Conservation (phyloP, 2,329 filamentous ascomycete genomes). For the Keithomyces neogunnii region DNA sequence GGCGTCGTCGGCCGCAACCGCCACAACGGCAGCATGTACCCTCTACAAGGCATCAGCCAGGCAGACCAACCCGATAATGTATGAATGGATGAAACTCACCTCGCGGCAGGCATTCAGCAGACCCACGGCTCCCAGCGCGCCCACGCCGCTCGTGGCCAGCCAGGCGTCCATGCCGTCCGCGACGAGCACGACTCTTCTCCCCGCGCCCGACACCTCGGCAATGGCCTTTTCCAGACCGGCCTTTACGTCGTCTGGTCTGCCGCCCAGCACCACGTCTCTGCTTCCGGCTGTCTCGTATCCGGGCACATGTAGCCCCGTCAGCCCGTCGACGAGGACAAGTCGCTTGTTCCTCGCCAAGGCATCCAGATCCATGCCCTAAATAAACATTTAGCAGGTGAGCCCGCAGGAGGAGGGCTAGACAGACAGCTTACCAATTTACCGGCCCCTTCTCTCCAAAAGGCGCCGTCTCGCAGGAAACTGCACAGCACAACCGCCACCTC, state of each 20-base stretch:
- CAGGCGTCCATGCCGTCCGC: conserved; percentile 59
- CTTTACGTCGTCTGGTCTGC: conserved; percentile 27
- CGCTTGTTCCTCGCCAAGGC: conserved; percentile 45
- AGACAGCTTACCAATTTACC: conserved; percentile 48
- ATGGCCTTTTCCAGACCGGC: conserved; percentile 31
- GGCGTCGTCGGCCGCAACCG: conserved; percentile 64
- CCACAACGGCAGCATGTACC: conserved; percentile 58
- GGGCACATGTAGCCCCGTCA: conserved; percentile 46
- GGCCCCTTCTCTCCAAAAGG: conserved; percentile 69
- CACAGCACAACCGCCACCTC: conserved; percentile 57
- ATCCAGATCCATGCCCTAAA: conserved; percentile 62
- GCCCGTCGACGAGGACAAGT: conserved; percentile 69
- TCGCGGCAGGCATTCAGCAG: conserved; percentile 52
- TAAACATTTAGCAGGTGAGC: no score
- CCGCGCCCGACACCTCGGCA: conserved; percentile 19
- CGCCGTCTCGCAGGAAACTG: conserved; percentile 70
- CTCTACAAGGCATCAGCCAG: conserved; percentile 28
- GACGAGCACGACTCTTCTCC: conserved; percentile 45
- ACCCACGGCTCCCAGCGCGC: conserved; percentile 41
- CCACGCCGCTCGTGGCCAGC: conserved; percentile 44
- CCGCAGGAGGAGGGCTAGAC: not conserved
- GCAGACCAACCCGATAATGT: not conserved
- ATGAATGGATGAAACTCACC: conserved; percentile 38
- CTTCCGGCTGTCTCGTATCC: conserved; percentile 16
- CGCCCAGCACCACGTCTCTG: conserved; percentile 20